These are phyloP conservation scores for Colletotrichum orbiculare DNA, from an alignment of 2,329 filamentous ascomycete species.

Conservation along the genomic window DNA sequence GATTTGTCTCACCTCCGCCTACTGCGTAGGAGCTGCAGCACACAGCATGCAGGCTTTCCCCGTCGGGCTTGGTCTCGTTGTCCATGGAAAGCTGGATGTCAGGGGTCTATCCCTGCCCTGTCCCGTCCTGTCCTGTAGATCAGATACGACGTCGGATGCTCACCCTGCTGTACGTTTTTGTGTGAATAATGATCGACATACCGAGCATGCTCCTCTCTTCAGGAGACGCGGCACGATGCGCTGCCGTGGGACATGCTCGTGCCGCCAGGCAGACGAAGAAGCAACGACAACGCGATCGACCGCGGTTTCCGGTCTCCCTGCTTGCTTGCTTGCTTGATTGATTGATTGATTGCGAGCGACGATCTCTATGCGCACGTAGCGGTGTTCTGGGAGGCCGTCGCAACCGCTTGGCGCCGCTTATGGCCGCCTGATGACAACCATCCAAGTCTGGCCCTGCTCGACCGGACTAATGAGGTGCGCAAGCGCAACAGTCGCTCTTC, in stretches of 20 bases:
- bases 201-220: constrained; percentile 2
- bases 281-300: constrained; percentile 11
- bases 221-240: neutral
- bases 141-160: constrained; percentile 11
- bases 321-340: neutral
- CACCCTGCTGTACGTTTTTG: neutral
- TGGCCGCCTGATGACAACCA: too few species aligned
- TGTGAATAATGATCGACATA: constrained; percentile 20
- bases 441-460: too few species aligned
- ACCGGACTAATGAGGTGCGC: too few species aligned
- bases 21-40: neutral
- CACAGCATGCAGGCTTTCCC: constrained; percentile 15
- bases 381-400: too few species aligned
- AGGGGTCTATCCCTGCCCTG: neutral
- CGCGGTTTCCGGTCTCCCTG: neutral
- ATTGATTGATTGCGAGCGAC: neutral
- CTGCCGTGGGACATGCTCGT: neutral
- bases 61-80: constrained; percentile 10
- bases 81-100: constrained; percentile 9
- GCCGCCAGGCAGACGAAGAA: neutral
- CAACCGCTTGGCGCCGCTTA: too few species aligned
- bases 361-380: neutral
- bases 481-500: too few species aligned
- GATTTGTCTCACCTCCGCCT: constrained; percentile 13
- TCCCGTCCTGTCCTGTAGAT: constrained; percentile 15